Evolutionary conservation across 2,329 filamentous ascomycete species (phyloP).

Genomic region (Fusarium sp.): DNA sequence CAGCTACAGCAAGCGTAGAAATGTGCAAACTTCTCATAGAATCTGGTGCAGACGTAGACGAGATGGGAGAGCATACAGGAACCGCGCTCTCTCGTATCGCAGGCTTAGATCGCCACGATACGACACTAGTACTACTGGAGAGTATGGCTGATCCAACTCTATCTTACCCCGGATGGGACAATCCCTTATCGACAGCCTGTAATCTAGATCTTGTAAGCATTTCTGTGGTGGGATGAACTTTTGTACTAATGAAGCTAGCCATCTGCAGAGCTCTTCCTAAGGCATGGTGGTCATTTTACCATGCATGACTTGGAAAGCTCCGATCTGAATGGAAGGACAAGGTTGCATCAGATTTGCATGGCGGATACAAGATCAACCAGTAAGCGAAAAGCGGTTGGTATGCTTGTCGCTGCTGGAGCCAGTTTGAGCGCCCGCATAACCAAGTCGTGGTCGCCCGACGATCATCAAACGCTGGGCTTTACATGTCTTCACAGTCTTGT

Average conservation of each 20-base stretch:
- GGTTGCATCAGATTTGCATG: conserved; percentile 20
- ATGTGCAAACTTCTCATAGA: conserved; percentile 37
- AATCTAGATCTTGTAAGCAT: conserved; percentile 19
- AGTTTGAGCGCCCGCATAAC: not conserved
- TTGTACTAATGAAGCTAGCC: not conserved
- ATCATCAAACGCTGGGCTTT: conserved; percentile 11
- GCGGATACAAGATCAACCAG: conserved; percentile 5
- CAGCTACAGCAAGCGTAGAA: conserved; percentile 11
- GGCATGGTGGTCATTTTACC: conserved; percentile 4
- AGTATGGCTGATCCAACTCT: conserved; percentile 30
- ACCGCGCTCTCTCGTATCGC: conserved; percentile 24
- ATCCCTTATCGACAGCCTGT: conserved; percentile 11
- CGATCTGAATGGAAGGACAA: conserved; percentile 19
- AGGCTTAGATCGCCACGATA: conserved; percentile 9
- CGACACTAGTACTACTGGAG: conserved; percentile 14
- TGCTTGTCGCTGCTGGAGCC: conserved; percentile 7
- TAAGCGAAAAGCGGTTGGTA: conserved; percentile 13
- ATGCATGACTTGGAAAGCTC: conserved; percentile 19
- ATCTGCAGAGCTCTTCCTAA: conserved; percentile 13
- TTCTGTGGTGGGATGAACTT: rapidly evolving
- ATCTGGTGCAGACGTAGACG: conserved; percentile 32
- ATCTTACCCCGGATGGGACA: conserved; percentile 20
- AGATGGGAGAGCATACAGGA: conserved; percentile 18
- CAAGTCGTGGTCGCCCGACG: conserved; percentile 23
- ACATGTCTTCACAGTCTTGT: conserved; percentile 18